phyloP scores from a whole-genome alignment of 257 asterid genomes.

The Ehretia macrophylla region DNA sequence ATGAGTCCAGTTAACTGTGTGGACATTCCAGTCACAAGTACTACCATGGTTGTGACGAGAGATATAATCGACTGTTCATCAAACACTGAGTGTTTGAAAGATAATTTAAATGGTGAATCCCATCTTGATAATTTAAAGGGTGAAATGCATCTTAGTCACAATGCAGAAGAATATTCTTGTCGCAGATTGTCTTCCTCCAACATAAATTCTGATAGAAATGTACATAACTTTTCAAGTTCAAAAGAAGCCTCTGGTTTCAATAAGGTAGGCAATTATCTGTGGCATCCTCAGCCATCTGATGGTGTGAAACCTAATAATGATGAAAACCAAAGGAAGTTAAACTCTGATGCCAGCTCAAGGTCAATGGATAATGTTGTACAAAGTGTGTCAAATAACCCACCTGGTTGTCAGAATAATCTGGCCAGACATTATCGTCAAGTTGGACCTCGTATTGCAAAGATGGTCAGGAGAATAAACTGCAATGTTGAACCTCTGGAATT shows the following conservation, averaged over 20 bases:
- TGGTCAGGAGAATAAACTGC: constrained; percentile 84
- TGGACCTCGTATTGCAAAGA: constrained; percentile 96
- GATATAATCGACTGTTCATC: constrained; percentile 33
- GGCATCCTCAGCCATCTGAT: constrained; percentile 23
- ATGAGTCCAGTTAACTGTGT: constrained; percentile 20
- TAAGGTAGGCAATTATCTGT: constrained; percentile 25
- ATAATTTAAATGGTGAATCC: constrained; percentile 10
- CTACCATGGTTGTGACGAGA: constrained; percentile 11
- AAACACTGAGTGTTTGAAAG: constrained; percentile 32
- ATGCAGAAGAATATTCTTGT: constrained; percentile 18
- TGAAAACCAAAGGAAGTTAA: constrained; percentile 34
- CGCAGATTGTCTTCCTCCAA: constrained; percentile 5
- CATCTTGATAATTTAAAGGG: constrained; percentile 21
- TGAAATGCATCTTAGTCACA: constrained; percentile 22
- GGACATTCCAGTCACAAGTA: constrained; percentile 21
- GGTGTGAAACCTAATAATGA: constrained; percentile 22
- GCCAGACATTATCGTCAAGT: constrained; percentile 73
- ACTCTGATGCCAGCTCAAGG: constrained; percentile 37
- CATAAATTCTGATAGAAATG: constrained; percentile 22
- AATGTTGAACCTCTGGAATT: constrained; percentile 65
- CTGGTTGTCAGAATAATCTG: constrained; percentile 47
- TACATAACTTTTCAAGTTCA: constrained; percentile 16
- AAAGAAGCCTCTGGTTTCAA: constrained; percentile 25
- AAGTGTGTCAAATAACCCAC: constrained; percentile 37
- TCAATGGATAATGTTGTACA: constrained; percentile 35